phyloP scores from a whole-genome alignment of 305 asterid genomes.

The Solanum hybrid region DNA sequence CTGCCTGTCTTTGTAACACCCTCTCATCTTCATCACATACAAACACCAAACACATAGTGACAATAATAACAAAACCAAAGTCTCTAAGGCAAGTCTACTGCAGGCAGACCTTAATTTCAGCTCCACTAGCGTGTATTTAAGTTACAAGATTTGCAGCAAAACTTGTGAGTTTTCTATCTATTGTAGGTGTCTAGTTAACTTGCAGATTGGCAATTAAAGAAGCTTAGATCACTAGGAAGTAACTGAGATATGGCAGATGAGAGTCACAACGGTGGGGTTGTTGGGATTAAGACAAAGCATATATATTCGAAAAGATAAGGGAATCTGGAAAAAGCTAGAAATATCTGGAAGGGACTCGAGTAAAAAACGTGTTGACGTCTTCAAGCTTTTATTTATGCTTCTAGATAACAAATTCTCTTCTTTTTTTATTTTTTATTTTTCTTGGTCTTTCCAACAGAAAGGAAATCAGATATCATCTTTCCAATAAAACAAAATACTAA shows the following conservation, averaged over 20 bases:
- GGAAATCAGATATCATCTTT: not conserved
- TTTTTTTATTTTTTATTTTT: not conserved
- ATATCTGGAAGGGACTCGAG: not conserved
- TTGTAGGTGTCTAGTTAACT: not conserved
- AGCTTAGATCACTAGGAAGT: not conserved
- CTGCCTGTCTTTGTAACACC: constrained; percentile 19
- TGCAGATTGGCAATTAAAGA: not conserved
- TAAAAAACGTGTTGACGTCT: not conserved
- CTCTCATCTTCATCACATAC: constrained; percentile 34
- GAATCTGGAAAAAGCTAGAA: not conserved
- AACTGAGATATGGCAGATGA: not conserved
- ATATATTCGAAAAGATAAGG: not conserved
- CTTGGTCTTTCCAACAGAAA: not conserved
- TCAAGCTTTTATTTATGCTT: not conserved
- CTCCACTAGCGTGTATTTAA: not conserved
- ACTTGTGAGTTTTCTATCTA: not conserved
- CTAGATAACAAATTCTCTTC: not conserved
- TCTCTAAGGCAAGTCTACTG: not conserved
- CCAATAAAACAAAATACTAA: not conserved
- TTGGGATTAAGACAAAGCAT: not conserved
- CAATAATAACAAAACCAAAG: not conserved
- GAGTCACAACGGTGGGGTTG: not conserved
- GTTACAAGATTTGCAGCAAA: not conserved
- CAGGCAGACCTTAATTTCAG: not conserved
- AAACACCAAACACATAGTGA: constrained; percentile 12